Percentiles rank a stretch among this genome's conserved stretches.
These are phyloP conservation scores for Ciborinia camelliae DNA, from an alignment of 2,329 filamentous ascomycete genomes.

Conservation along the genomic window DNA sequence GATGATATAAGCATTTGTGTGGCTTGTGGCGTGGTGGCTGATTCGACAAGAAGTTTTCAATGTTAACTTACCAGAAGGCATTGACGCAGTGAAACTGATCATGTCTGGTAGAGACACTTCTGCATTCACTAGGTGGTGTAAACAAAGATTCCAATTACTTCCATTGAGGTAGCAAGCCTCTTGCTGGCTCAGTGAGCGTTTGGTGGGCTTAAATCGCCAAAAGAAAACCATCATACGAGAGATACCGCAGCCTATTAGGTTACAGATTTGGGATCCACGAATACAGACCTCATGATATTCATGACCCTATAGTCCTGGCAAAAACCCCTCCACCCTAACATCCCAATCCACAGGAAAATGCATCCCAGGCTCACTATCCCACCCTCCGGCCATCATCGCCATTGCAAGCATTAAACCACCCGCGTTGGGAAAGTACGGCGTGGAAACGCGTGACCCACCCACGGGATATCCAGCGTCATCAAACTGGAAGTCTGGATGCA, in stretches of 20 bases:
- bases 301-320: conserved; percentile 46
- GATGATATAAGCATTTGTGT: too few relatives aligned
- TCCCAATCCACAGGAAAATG: conserved; percentile 51
- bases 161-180: neutral
- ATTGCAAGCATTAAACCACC: conserved; percentile 49
- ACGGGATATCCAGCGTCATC: conserved; percentile 55
- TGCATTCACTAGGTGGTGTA: too few relatives aligned
- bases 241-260: too few relatives aligned
- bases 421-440: conserved; percentile 55
- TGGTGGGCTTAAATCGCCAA: neutral
- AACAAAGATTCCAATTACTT: neutral
- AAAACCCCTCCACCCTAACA: conserved; percentile 50
- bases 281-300: neutral
- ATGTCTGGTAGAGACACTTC: too few relatives aligned
- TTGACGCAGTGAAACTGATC: too few relatives aligned
- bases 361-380: conserved; percentile 47
- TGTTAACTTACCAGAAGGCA: too few relatives aligned
- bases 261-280: too few relatives aligned
- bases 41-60: too few relatives aligned
- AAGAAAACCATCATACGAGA: neutral
- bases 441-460: conserved; percentile 51
- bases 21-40: too few relatives aligned
- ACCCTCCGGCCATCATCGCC: conserved; percentile 56
- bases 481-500: conserved; percentile 51
- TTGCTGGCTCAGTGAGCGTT: neutral